A percentile compares a stretch with the other conserved stretches of the same genome.
These are phyloP conservation scores for Sclerospora graminicola DNA, from an alignment of 352 stramenopile species.

Conservation along the genomic window DNA sequence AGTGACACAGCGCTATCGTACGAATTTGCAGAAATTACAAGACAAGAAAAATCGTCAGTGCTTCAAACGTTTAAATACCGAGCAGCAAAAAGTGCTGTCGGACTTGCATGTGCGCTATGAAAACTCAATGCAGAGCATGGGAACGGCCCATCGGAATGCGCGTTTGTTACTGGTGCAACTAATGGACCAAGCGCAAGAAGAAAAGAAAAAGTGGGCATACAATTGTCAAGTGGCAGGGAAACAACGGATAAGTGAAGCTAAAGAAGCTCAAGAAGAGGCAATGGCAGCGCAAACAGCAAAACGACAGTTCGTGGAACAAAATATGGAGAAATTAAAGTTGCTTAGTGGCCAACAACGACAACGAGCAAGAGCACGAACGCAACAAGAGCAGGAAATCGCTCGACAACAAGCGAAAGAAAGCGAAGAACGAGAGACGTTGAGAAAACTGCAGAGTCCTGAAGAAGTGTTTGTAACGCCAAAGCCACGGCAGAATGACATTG, in stretches of 20 bases:
- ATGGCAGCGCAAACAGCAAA: constrained; percentile 14
- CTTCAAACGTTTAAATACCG: constrained; percentile 15
- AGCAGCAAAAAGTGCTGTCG: constrained; percentile 34
- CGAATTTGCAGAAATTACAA: constrained; percentile 49
- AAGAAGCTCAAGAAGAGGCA: constrained; percentile 17
- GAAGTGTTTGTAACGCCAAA: constrained; percentile 36
- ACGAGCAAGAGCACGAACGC: constrained; percentile 29
- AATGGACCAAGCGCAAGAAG: constrained; percentile 32
- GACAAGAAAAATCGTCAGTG: constrained; percentile 17
- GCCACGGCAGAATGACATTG: constrained; percentile 28
- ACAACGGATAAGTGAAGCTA: constrained; percentile 24
- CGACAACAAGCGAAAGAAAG: constrained; percentile 14
- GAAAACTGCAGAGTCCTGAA: constrained; percentile 15
- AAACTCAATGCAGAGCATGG: constrained; percentile 48
- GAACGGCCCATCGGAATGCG: constrained; percentile 48
- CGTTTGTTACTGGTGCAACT: constrained; percentile 45
- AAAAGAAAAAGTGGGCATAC: constrained; percentile 47
- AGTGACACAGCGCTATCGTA: constrained; percentile 60
- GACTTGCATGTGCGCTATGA: constrained; percentile 43
- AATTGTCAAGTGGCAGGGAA: constrained; percentile 25
- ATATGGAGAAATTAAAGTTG: constrained; percentile 32
- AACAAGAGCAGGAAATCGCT: constrained; percentile 25
- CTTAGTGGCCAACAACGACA: constrained; percentile 29
- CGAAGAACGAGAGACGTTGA: constrained; percentile 20
- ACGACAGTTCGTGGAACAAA: constrained; percentile 29